Evolutionary conservation across 2,329 filamentous ascomycete species (phyloP).

Genomic region (Hysterium pulicare): DNA sequence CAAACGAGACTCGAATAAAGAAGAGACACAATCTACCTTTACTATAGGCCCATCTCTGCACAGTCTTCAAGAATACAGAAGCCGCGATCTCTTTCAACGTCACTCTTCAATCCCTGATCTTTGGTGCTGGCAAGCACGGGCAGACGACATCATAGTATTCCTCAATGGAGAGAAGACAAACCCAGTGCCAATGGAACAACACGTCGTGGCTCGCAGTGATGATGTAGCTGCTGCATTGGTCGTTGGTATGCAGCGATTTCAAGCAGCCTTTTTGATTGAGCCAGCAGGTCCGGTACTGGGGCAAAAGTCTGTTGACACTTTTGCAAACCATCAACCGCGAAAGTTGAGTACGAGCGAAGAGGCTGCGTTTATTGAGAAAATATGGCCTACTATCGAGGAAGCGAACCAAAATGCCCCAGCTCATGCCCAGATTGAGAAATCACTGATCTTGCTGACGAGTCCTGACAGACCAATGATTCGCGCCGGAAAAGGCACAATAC

Average conservation of each 20-base stretch:
- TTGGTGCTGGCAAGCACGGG: constrained; percentile 8
- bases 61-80: constrained; percentile 8
- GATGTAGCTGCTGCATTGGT: constrained; percentile 18
- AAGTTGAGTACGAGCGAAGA: constrained; percentile 6
- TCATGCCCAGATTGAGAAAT: constrained; percentile 43
- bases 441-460: constrained; percentile 40
- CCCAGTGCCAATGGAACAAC: constrained; percentile 9
- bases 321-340: too few relatives aligned
- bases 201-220: constrained; percentile 1
- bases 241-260: constrained; percentile 21
- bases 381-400: constrained; percentile 44
- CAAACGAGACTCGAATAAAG: constrained; percentile 5
- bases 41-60: constrained; percentile 6
- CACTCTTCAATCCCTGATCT: constrained; percentile 8
- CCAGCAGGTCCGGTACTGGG: constrained; percentile 6
- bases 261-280: constrained; percentile 27
- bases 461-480: constrained; percentile 42
- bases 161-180: constrained; percentile 12
- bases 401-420: constrained; percentile 41
- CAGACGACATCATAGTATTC: constrained; percentile 13
- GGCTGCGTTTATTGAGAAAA: constrained; percentile 35
- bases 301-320: too few relatives aligned
- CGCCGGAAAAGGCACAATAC: constrained; percentile 46
- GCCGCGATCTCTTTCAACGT: constrained; percentile 7
- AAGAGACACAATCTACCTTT: constrained; percentile 7